A percentile compares a stretch with the other conserved stretches of the same genome.
Evolutionary conservation across 2,329 filamentous ascomycete genomes (phyloP).

Genomic region (Exserohilum rostratum): DNA sequence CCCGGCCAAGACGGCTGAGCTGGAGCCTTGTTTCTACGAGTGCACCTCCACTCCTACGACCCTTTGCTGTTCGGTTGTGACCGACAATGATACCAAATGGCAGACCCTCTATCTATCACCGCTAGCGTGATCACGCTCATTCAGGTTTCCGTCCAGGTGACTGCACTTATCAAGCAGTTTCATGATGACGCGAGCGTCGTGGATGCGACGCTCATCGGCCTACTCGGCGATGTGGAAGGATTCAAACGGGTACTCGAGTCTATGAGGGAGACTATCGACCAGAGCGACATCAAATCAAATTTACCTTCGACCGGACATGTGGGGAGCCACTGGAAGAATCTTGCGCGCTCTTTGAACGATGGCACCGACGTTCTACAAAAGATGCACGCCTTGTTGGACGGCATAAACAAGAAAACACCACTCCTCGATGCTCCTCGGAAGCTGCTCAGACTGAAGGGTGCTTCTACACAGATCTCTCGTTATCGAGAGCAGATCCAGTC

Average conservation of each 20-base stretch:
- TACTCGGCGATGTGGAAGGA: constrained; percentile 27
- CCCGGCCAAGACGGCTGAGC: constrained; percentile 1
- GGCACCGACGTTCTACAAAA: constrained; percentile 23
- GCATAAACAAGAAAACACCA: constrained; percentile 23
- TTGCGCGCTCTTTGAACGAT: constrained; percentile 28
- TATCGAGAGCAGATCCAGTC: constrained; percentile 30
- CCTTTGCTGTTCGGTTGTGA: not conserved
- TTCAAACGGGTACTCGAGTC: constrained; percentile 28
- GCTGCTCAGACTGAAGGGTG: constrained; percentile 24
- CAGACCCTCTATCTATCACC: constrained; percentile 29
- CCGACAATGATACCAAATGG: constrained; percentile 10
- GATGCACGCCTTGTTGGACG: constrained; percentile 19
- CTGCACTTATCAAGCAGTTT: constrained; percentile 25
- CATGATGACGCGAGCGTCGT: constrained; percentile 26
- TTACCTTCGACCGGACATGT: constrained; percentile 27
- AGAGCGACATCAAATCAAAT: constrained; percentile 22
- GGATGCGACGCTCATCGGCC: constrained; percentile 26
- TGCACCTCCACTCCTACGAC: not conserved
- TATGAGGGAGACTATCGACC: constrained; percentile 32
- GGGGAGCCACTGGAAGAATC: constrained; percentile 32
- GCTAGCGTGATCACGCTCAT: constrained; percentile 25
- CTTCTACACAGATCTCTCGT: constrained; percentile 21
- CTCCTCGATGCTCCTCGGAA: constrained; percentile 28
- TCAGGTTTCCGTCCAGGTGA: constrained; percentile 23
- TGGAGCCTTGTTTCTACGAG: constrained; percentile 5